phyloP scores from a whole-genome alignment of 176 grass and related monocot genomes.

The Themeda triandra region DNA sequence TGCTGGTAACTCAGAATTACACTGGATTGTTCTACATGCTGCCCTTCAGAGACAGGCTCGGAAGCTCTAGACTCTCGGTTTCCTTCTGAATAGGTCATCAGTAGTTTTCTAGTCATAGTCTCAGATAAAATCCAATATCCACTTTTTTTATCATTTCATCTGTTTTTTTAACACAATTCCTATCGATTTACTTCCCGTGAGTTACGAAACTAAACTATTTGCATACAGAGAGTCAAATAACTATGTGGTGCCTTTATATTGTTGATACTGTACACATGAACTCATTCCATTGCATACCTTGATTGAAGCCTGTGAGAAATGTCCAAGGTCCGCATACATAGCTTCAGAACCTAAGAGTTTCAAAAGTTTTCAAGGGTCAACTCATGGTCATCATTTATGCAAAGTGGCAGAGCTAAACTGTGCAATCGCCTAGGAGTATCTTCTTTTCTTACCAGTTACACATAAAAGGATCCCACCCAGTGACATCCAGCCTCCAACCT shows the following conservation, averaged over 20 bases:
- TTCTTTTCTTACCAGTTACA: slow-evolving; percentile 70
- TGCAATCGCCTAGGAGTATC: neutral
- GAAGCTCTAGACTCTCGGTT: neutral
- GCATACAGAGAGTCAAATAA: neutral
- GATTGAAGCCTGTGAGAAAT: slow-evolving; percentile 92
- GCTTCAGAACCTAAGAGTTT: slow-evolving; percentile 80
- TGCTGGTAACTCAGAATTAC: neutral
- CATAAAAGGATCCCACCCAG: slow-evolving; percentile 93
- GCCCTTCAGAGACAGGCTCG: neutral
- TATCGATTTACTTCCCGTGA: neutral
- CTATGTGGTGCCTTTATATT: neutral
- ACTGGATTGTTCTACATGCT: neutral
- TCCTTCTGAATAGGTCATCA: neutral
- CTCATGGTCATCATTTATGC: neutral
- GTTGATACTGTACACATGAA: neutral
- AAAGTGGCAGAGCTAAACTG: neutral
- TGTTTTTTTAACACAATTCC: neutral
- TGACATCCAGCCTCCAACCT: slow-evolving; percentile 78
- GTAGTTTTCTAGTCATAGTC: neutral
- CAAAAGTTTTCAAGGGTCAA: slow-evolving; percentile 22
- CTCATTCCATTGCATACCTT: slow-evolving; percentile 45
- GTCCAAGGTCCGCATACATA: slow-evolving; percentile 95
- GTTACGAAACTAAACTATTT: neutral
- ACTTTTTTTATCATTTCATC: neutral
- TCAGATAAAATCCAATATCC: neutral